Base-by-base conservation (phyloP, 345 rosid genomes). In the Turnera subulata region DNA sequence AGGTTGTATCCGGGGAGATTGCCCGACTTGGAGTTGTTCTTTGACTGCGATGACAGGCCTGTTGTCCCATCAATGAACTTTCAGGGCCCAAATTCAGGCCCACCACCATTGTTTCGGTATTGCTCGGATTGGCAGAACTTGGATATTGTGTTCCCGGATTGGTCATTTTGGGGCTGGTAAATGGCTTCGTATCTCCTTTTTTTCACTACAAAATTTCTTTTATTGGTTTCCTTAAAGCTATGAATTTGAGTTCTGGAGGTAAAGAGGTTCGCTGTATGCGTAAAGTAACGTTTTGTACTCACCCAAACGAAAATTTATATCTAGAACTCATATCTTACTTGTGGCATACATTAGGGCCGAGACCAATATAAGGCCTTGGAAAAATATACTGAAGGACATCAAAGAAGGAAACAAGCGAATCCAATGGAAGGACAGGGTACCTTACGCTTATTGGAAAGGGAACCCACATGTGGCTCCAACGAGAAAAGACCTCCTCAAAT, bases 361-460 rank as follows among this genome's bases (percentile, higher is more conserved):
- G 71, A 68, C 57, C 11, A 76, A 78, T 39, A 56, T 81, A 23
- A 74, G 64, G 76, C 86, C 83, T 35, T 82, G 86, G 83, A 51
- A 43, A 24, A 59, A 50, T 33, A 47, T 68, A 29, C 35, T 74
- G 47, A 39, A 40, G 43, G 82, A 70, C 4, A 68, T 82, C 11
- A 72, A 50, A 64, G 78, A 82, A 66, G 81, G 73, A 14, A 76
- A 67, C 33, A 56, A 73, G 25, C 72, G 63, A 59, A 68, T 46
- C 2, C 45, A 58, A 53, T 89, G 96, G 96, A 58, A 70, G 70
- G 82, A 83, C 12, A 70, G 93, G 56, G 44, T 38, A 48, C 84
- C 86, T 6, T 78, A 75, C 18, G 93, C 89, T 22, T 76, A 78
- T 5, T 85, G 93, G 93, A 73, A 6, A 51, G 78, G 81, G 4